Base-by-base conservation (phyloP, 1,284 basidiomycete genomes). In the Xerocomus nothofagi region DNA sequence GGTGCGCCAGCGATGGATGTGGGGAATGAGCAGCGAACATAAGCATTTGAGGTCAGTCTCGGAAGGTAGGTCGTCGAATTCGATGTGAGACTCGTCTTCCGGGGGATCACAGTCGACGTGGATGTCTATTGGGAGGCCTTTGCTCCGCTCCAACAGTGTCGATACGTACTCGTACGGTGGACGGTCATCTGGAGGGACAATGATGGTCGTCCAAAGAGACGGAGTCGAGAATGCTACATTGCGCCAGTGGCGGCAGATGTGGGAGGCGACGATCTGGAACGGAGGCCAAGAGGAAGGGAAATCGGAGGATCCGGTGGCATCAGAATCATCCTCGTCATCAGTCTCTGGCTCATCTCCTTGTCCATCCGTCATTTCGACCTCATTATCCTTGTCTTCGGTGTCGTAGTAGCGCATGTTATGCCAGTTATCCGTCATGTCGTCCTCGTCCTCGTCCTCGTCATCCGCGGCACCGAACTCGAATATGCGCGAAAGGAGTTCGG, bases 11-110 rank as follows among this genome's bases (percentile, higher is more conserved):
- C 77, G 75, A 11, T 65, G 60, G 41, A 78, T 70, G 55, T 79
- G 74, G 0, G 83, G 79, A 27, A 73, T 60, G 43, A 86, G 68
- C 39, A 86, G 59, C 38, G 77, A 70, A 27, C 78, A 60, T 37
- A 85, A 75, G 9, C 58, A 47, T 33, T 57, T 50, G 23, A 79
- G 54, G 32, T 78, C 70, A 14, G 48, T 44, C 9, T 50, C 38
- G 11, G 56, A 52, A 38, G 55, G 59, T 17, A 59, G 29, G 8
- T 50, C 56, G 23, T 62, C 38, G 42, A 42, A 49, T 15, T 50
- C 60, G 12, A 65, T 55, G 12, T 61, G 56, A 17, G 1, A 1
- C 3, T 43, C 30, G 2, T 6, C 0, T 3, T 66, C 54, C 2
- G 5, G 26, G 3, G 44, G 44, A 15, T 56, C 50, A 34, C 49